Evolutionary conservation across 1,284 basidiomycete species (phyloP), one percentile per base, ranked within the genome.

Genomic region (Malassezia equina): DNA sequence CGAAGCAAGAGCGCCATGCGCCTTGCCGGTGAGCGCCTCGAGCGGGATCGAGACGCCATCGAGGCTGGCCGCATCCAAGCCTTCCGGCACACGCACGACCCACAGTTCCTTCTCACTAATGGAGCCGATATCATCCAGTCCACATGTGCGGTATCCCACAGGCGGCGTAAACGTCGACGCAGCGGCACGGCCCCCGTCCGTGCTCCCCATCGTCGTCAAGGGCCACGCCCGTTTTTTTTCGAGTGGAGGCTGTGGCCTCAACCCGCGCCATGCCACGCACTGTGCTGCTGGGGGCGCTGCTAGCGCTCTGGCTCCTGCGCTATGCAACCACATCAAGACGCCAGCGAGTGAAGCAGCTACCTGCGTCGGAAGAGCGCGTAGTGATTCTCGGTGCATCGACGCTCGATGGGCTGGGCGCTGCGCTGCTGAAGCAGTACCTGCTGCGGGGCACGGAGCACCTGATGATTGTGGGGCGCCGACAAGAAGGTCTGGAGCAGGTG

Each of bases 341-440:
- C 52, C 34, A 54, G 59, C 15, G 47, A 54, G 1, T 44, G 59
- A 1, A 55, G 55, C 19, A 52, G 58, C 51, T 81, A 50, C 64
- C 69, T 11, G 76, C 75, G 4, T 51, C 51, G 7, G 57, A 78
- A 7, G 88, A 90, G 68, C 82, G 86, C 1, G 84, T 90, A 6
- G 74, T 90, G 11, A 79, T 91, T 54, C 77, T 91, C 25, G 88
- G 89, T 15, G 87, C 85, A 1, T 85, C 85, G 7, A 66, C 60
- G 25, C 54, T 59, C 15, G 84, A 83, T 40, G 88, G 90, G 0
- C 83, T 91, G n/a, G 90, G 90, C 2, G 80, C 81, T 49, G 79
- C 80, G 2, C 78, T 90, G 19, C 87, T 88, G 1, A 77, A 80
- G 13, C 78, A 81, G 55, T 93, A 93, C 66, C 84, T 86, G 3